Evolutionary conservation across 164 flowering plant species (phyloP).

Genomic region (Berberis thunbergii): DNA sequence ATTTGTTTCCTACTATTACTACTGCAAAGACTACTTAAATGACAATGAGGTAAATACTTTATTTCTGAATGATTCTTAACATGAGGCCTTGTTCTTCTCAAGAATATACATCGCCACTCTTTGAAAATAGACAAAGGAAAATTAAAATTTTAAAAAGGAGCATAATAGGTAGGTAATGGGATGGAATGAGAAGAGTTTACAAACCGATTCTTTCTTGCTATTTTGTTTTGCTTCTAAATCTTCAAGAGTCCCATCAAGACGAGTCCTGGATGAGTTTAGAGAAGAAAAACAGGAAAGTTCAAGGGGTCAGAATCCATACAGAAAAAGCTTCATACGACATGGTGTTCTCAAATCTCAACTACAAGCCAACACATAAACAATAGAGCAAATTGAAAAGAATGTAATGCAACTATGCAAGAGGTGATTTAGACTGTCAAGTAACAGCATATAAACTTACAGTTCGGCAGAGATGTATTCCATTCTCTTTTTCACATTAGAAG

Average conservation of each 20-base stretch:
- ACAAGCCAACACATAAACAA: neutral
- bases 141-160: no score
- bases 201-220: slow-evolving; percentile 79
- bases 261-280: slow-evolving; percentile 45
- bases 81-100: no score
- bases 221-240: slow-evolving; percentile 88
- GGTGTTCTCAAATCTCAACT: neutral
- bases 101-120: no score
- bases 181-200: slow-evolving; percentile 12
- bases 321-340: neutral
- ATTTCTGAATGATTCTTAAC: no score
- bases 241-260: slow-evolving; percentile 80
- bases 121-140: no score
- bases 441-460: slow-evolving; percentile 42
- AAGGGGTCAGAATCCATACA: neutral
- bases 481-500: slow-evolving; percentile 91
- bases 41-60: no score
- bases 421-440: neutral
- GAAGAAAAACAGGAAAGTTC: neutral
- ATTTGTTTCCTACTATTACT: no score
- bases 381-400: neutral
- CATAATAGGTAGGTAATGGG: no score
- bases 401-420: neutral
- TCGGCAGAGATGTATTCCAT: slow-evolving; percentile 94
- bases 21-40: no score